These are phyloP conservation scores for Megacollybia marginata DNA, from an alignment of 768 basidiomycete species.

Conservation along the genomic window DNA sequence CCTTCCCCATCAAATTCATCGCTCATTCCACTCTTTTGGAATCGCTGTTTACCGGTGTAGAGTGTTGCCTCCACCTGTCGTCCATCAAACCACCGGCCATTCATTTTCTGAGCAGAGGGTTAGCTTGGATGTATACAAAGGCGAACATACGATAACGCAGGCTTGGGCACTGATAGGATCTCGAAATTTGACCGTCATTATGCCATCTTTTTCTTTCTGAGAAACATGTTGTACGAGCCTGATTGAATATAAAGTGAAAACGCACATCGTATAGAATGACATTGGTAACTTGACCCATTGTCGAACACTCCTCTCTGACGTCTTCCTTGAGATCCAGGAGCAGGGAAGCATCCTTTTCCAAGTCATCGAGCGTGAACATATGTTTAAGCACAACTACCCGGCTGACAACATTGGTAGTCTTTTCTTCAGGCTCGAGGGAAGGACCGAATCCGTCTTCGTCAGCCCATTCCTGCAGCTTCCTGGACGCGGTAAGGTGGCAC, in stretches of 20 bases:
- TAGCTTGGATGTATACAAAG: background rate
- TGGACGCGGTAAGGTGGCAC: conserved; percentile 20
- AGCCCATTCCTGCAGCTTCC: conserved; percentile 92
- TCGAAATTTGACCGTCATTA: conserved; percentile 96
- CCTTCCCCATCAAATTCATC: conserved; percentile 59
- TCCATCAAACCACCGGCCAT: conserved; percentile 86
- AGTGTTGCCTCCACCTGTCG: conserved; percentile 76
- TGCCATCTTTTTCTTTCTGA: conserved; percentile 86
- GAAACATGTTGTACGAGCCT: background rate
- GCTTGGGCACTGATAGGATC: conserved; percentile 91
- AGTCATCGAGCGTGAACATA: conserved; percentile 86
- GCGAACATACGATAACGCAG: conserved; percentile 66
- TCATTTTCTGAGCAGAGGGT: conserved; percentile 68
- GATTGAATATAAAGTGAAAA: background rate
- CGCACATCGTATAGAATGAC: conserved; percentile 92
- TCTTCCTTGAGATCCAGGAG: conserved; percentile 94
- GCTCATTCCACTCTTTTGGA: conserved; percentile 63
- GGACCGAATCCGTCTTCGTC: conserved; percentile 92
- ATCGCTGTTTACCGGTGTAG: conserved; percentile 76
- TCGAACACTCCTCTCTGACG: conserved; percentile 87
- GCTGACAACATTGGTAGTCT: conserved; percentile 43
- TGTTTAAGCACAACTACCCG: conserved; percentile 90
- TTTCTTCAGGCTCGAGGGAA: conserved; percentile 47
- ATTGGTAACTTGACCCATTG: conserved; percentile 91
- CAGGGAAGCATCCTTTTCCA: conserved; percentile 79